phyloP scores from a whole-genome alignment of 169 alveolate species.

The Cryptosporidium muris region DNA sequence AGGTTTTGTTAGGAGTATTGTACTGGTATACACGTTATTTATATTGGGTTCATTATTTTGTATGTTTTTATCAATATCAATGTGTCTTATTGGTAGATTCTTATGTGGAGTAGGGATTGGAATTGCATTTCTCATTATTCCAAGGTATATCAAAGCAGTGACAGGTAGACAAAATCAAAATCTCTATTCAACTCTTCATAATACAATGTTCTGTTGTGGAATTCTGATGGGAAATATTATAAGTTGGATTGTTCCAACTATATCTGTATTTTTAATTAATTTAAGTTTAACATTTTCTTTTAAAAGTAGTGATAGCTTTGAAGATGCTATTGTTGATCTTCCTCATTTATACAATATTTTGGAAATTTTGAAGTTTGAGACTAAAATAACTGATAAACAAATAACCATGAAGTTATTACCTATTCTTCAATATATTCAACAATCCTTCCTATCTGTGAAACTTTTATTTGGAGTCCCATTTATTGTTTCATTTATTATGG shows the following conservation, averaged over 20 bases:
- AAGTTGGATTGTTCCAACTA: not conserved
- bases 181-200: conserved; percentile 46
- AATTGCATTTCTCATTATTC: conserved; percentile 15
- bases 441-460: conserved; percentile 13
- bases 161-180: conserved; percentile 59
- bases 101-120: conserved; percentile 54
- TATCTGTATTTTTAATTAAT: not conserved
- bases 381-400: not conserved
- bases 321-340: not conserved
- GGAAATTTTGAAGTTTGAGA: not conserved
- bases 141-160: conserved; percentile 40
- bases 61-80: not conserved
- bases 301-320: not conserved
- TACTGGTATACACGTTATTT: conserved; percentile 10
- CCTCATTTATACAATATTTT: not conserved
- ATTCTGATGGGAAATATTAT: conserved; percentile 26
- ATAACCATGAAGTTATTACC: not conserved
- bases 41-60: conserved; percentile 36
- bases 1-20: conserved; percentile 38
- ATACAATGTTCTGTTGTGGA: conserved; percentile 53
- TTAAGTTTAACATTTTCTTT: not conserved
- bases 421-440: not conserved
- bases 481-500: conserved; percentile 2
- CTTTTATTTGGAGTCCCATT: conserved; percentile 17
- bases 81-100: conserved; percentile 28